Conservation (phyloP, 257 asterid species). For the Haberlea rhodopensis region DNA sequence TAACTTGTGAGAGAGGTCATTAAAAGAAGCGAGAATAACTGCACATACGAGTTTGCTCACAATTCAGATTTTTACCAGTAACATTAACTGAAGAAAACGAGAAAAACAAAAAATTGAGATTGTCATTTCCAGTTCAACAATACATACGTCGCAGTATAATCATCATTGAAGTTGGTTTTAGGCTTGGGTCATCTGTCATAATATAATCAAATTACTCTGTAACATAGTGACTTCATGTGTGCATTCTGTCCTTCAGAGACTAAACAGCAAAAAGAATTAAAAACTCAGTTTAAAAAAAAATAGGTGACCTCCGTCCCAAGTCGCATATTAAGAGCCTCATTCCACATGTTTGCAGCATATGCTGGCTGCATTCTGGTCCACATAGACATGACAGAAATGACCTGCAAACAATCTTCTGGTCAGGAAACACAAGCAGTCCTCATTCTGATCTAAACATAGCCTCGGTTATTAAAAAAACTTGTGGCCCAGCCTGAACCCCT, state of each 20-base stretch:
- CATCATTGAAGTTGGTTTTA: background rate
- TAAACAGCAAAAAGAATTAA: conserved; percentile 4
- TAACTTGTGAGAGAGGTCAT: background rate
- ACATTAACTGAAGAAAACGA: background rate
- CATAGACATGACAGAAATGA: conserved; percentile 97
- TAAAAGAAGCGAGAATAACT: background rate
- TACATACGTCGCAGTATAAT: too few relatives aligned
- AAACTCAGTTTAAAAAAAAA: conserved; percentile 16
- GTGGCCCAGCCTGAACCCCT: too few relatives aligned
- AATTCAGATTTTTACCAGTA: too few relatives aligned
- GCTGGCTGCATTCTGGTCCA: conserved; percentile 99
- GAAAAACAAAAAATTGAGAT: background rate
- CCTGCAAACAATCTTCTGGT: conserved; percentile 49
- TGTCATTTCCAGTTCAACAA: background rate
- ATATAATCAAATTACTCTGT: background rate
- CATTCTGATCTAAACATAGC: conserved; percentile 4
- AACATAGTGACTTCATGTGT: background rate
- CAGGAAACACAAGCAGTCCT: conserved; percentile 15
- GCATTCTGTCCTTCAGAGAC: too few relatives aligned
- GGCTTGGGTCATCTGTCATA: background rate
- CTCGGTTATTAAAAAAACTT: too few relatives aligned
- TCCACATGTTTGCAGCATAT: conserved; percentile 99
- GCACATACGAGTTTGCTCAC: background rate
- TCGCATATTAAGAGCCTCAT: conserved; percentile 97
- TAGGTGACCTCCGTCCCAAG: conserved; percentile 83